Conservation (phyloP, 2,329 filamentous ascomycete genomes). For the Grosmannia penicillata region DNA sequence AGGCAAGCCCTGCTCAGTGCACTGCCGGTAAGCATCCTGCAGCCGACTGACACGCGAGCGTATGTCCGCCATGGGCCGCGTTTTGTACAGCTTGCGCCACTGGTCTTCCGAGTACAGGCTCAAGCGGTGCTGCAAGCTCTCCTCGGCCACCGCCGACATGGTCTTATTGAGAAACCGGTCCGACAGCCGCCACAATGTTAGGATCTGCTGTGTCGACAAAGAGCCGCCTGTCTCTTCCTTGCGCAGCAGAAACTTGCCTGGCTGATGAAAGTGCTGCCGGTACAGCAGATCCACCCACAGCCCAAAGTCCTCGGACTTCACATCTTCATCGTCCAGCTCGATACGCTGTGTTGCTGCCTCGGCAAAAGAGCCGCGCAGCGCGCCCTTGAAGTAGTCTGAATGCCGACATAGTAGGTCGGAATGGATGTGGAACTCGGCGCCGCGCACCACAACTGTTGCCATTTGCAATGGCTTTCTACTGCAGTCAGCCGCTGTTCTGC, state of each 20-base stretch:
- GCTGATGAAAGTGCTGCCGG: slow-evolving; percentile 8
- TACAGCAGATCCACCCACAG: slow-evolving; percentile 13
- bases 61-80: slow-evolving; percentile 9
- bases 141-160: slow-evolving; percentile 7
- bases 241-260: slow-evolving; percentile 8
- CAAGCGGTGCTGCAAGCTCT: slow-evolving; percentile 12
- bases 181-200: slow-evolving; percentile 12
- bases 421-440: slow-evolving; percentile 9
- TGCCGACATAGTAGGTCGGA: slow-evolving; percentile 8
- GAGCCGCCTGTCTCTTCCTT: slow-evolving; percentile 12
- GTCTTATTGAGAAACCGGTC: slow-evolving; percentile 10
- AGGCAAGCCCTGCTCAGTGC: slow-evolving; percentile 9
- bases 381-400: slow-evolving; percentile 11
- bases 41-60: slow-evolving; percentile 8
- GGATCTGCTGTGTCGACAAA: slow-evolving; percentile 11
- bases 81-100: slow-evolving; percentile 11
- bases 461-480: slow-evolving; percentile 7
- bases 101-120: slow-evolving; percentile 11
- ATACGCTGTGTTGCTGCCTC: slow-evolving; percentile 10
- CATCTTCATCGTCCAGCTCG: slow-evolving; percentile 9
- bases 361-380: slow-evolving; percentile 9
- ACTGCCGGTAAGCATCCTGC: slow-evolving; percentile 11
- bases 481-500: too few relatives aligned
- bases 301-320: slow-evolving; percentile 10
- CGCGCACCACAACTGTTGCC: slow-evolving; percentile 9